Evolutionary conservation across 1,284 basidiomycete species (phyloP).

Genomic region (Tetrapyrgos nigripes): DNA sequence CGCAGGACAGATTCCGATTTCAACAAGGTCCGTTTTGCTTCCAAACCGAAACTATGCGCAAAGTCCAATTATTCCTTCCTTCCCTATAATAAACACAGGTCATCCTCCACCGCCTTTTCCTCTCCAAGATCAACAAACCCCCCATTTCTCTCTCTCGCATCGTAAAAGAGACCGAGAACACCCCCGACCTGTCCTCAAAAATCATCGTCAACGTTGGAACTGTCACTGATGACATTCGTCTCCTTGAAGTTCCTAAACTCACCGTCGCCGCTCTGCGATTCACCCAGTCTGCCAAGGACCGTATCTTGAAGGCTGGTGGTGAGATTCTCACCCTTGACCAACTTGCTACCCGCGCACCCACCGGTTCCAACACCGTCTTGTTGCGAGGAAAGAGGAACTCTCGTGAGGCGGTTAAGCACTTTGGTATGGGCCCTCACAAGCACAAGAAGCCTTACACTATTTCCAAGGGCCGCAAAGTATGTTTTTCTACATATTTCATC

Average conservation of each 20-base stretch:
- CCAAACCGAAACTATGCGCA: not conserved
- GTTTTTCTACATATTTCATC: conserved; percentile 13
- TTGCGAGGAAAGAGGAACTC: conserved; percentile 92
- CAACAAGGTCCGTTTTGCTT: conserved; percentile 79
- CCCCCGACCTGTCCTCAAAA: conserved; percentile 79
- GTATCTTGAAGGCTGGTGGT: conserved; percentile 95
- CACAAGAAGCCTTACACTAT: conserved; percentile 94
- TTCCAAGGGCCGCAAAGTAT: conserved; percentile 94
- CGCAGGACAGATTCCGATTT: conserved; percentile 96
- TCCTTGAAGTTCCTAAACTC: conserved; percentile 89
- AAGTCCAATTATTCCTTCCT: conserved; percentile 12
- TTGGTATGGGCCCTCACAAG: conserved; percentile 93
- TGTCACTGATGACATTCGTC: conserved; percentile 96
- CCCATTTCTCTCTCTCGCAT: conserved; percentile 95
- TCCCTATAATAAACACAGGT: too few species aligned
- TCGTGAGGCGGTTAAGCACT: conserved; percentile 96
- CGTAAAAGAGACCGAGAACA: conserved; percentile 78
- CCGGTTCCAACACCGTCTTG: conserved; percentile 94
- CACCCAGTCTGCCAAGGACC: conserved; percentile 91
- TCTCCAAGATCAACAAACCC: conserved; percentile 97
- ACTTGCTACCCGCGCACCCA: conserved; percentile 93
- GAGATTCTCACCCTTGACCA: conserved; percentile 97
- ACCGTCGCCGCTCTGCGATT: conserved; percentile 95
- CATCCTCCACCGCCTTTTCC: conserved; percentile 96
- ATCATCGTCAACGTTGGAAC: conserved; percentile 92